Evolutionary conservation across 1,139 yeast species (phyloP).

Genomic region (Geotrichum australiense): DNA sequence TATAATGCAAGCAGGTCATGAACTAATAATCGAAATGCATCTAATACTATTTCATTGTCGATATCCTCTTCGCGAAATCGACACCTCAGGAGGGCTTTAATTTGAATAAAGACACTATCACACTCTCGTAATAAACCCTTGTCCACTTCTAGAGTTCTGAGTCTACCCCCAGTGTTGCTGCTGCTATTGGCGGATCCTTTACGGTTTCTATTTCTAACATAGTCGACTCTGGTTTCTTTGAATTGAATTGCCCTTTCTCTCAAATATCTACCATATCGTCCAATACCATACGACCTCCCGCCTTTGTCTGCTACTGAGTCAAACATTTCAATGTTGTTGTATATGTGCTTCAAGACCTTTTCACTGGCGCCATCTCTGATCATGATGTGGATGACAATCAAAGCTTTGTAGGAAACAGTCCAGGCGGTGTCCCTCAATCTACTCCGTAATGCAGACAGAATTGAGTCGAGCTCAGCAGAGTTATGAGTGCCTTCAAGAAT

Average conservation of each 20-base stretch:
- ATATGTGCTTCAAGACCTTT: constrained; percentile 58
- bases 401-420: constrained; percentile 76
- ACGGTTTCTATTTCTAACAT: constrained; percentile 51
- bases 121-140: constrained; percentile 78
- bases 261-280: constrained; percentile 67
- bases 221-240: constrained; percentile 59
- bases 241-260: constrained; percentile 63
- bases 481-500: constrained; percentile 69
- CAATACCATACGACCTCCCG: constrained; percentile 55
- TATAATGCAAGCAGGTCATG: constrained; percentile 78
- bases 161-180: too few relatives aligned
- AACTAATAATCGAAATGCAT: constrained; percentile 79
- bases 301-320: constrained; percentile 37
- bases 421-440: constrained; percentile 76
- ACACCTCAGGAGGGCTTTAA: constrained; percentile 67
- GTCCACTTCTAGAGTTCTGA: constrained; percentile 60
- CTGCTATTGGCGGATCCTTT: too few relatives aligned
- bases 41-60: constrained; percentile 73
- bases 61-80: constrained; percentile 64
- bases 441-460: constrained; percentile 54
- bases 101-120: constrained; percentile 77
- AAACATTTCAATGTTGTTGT: constrained; percentile 54
- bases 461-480: constrained; percentile 55
- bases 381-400: constrained; percentile 84
- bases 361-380: constrained; percentile 82